Conservation (phyloP, 148 eudicot genomes). For the Rhododendron molle region DNA sequence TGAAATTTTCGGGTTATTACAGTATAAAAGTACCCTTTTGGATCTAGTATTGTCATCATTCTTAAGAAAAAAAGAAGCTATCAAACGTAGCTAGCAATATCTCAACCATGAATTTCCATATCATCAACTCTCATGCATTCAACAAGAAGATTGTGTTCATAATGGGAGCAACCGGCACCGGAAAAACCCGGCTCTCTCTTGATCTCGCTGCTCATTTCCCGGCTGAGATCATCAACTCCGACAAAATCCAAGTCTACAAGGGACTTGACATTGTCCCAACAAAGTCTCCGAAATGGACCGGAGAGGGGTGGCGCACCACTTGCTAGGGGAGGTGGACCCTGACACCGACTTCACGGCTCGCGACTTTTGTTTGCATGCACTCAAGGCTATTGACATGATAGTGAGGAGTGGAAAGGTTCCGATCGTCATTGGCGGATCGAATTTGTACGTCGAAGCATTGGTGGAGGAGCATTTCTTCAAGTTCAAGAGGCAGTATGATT, state of each 20-base stretch:
- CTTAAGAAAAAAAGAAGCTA: not conserved
- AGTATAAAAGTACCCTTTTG: not conserved
- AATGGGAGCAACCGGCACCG: constrained; percentile 37
- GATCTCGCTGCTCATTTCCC: not conserved
- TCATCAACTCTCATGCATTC: not conserved
- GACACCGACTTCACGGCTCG: constrained; percentile 12
- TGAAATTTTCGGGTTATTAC: too few species aligned
- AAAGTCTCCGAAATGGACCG: constrained; percentile 23
- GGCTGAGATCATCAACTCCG: constrained; percentile 34
- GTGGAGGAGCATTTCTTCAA: constrained; percentile 10
- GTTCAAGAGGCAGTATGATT: constrained; percentile 13
- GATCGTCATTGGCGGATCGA: constrained; percentile 35
- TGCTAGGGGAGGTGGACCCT: constrained; percentile 27
- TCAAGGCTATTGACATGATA: constrained; percentile 3
- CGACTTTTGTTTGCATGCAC: constrained; percentile 13
- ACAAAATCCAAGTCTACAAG: constrained; percentile 32
- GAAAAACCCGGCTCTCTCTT: constrained; percentile 18
- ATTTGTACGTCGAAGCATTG: constrained; percentile 25
- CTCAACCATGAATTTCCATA: not conserved
- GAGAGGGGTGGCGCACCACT: constrained; percentile 26
- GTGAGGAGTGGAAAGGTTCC: constrained; percentile 11
- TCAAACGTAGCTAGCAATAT: not conserved
- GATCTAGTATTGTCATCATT: not conserved
- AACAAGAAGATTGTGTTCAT: constrained; percentile 23
- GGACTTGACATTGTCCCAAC: constrained; percentile 36